Percentiles rank a stretch among this genome's conserved stretches.
phyloP scores from a whole-genome alignment of 2,329 filamentous ascomycete species.

The Exophiala sp. region DNA sequence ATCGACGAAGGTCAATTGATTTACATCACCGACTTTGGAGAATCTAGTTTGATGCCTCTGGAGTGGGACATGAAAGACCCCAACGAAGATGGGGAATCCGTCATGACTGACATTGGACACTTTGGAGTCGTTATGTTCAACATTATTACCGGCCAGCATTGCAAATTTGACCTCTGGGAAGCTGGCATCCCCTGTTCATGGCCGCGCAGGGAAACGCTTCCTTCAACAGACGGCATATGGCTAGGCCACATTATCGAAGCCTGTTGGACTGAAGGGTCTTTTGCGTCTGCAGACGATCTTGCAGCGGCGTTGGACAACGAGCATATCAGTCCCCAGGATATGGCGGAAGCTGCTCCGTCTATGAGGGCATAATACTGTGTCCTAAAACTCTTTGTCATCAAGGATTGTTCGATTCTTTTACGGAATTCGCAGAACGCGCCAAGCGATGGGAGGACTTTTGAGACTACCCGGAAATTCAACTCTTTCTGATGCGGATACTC shows the following conservation, averaged over 20 bases:
- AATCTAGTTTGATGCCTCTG: slow-evolving; percentile 28
- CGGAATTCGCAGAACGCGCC: too few species aligned
- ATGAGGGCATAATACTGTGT: too few species aligned
- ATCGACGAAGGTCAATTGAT: slow-evolving; percentile 27
- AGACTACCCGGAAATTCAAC: too few species aligned
- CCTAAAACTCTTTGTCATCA: too few species aligned
- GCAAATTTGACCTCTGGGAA: slow-evolving; percentile 30
- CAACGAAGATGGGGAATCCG: slow-evolving; percentile 30
- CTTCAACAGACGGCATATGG: slow-evolving; percentile 29
- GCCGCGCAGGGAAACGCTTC: slow-evolving; percentile 28
- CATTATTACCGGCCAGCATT: slow-evolving; percentile 22
- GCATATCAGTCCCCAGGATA: too few species aligned
- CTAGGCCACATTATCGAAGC: slow-evolving; percentile 30
- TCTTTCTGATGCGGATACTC: too few species aligned
- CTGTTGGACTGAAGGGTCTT: slow-evolving; percentile 29
- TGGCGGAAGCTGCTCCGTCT: too few species aligned
- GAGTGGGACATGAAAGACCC: slow-evolving; percentile 29
- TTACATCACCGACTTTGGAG: slow-evolving; percentile 32
- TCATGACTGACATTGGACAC: slow-evolving; percentile 32
- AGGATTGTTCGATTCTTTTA: too few species aligned
- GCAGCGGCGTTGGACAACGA: slow-evolving; percentile 24
- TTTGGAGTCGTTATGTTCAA: slow-evolving; percentile 33
- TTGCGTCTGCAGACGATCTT: slow-evolving; percentile 22
- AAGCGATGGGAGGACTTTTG: too few species aligned
- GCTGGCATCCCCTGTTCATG: slow-evolving; percentile 20